Percentiles rank a stretch among this genome's conserved stretches.
Conservation (phyloP, 169 alveolate genomes). For the Plasmodium cynomolgi region DNA sequence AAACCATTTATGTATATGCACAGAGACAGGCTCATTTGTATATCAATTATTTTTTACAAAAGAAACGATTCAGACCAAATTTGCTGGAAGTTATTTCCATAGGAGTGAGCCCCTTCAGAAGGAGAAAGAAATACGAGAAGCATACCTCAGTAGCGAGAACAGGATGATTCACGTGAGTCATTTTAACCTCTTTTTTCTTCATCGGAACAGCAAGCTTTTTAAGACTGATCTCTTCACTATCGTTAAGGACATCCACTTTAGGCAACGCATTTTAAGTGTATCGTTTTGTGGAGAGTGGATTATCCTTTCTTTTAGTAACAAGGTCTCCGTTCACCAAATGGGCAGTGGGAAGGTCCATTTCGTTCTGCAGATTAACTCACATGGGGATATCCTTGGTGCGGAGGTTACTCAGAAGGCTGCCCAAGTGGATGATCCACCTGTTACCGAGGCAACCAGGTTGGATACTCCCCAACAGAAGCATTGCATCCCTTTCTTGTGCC, state of each 20-base stretch:
- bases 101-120: neutral
- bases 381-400: neutral
- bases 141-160: neutral
- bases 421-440: neutral
- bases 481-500: constrained; percentile 18
- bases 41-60: neutral
- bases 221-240: neutral
- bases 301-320: constrained; percentile 12
- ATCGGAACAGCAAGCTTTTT: constrained; percentile 16
- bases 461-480: neutral
- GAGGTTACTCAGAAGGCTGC: neutral
- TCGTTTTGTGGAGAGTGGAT: neutral
- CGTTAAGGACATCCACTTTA: constrained; percentile 13
- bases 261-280: neutral
- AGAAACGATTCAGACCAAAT: neutral
- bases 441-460: neutral
- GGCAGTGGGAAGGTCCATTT: constrained; percentile 2
- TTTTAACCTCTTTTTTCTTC: constrained; percentile 1
- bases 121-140: neutral
- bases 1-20: constrained; percentile 35
- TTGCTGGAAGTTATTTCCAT: neutral
- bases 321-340: neutral
- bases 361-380: neutral
- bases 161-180: constrained; percentile 11
- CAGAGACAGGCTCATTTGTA: neutral